These are phyloP conservation scores for Trypanosoma caninum DNA, from an alignment of 208 protist genomes.

Conservation along the genomic window DNA sequence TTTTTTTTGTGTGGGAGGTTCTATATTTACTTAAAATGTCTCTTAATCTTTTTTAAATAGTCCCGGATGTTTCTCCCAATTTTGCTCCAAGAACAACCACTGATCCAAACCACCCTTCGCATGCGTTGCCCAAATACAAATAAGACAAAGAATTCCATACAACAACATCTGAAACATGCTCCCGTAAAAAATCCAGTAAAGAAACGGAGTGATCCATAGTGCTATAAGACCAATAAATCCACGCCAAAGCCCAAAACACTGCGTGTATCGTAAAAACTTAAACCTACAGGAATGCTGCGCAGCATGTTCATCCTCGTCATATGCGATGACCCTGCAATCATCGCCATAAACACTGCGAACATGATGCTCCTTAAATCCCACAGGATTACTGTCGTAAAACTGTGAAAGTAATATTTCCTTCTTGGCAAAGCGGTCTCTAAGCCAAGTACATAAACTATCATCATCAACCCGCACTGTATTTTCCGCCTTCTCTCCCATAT, in stretches of 20 bases:
- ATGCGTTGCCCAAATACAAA: constrained; percentile 9
- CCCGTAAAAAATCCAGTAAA: constrained; percentile 12
- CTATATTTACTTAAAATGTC: neutral
- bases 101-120: constrained; percentile 17
- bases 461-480: constrained; percentile 35
- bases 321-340: constrained; percentile 37
- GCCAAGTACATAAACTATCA: constrained; percentile 44
- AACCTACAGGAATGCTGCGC: constrained; percentile 2
- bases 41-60: neutral
- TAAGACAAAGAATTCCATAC: constrained; percentile 14
- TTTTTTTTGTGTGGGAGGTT: neutral
- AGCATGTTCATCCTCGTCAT: constrained; percentile 46
- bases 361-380: constrained; percentile 58
- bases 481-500: neutral
- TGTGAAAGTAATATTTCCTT: constrained; percentile 81
- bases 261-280: constrained; percentile 18
- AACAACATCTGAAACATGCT: constrained; percentile 18
- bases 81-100: constrained; percentile 3
- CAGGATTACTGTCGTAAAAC: constrained; percentile 58
- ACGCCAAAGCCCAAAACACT: constrained; percentile 21
- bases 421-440: constrained; percentile 70
- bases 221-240: constrained; percentile 17
- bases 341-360: constrained; percentile 54
- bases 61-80: neutral
- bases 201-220: constrained; percentile 23